Conservation (phyloP, 2,329 filamentous ascomycete genomes). For the Lizonia empirigonia region DNA sequence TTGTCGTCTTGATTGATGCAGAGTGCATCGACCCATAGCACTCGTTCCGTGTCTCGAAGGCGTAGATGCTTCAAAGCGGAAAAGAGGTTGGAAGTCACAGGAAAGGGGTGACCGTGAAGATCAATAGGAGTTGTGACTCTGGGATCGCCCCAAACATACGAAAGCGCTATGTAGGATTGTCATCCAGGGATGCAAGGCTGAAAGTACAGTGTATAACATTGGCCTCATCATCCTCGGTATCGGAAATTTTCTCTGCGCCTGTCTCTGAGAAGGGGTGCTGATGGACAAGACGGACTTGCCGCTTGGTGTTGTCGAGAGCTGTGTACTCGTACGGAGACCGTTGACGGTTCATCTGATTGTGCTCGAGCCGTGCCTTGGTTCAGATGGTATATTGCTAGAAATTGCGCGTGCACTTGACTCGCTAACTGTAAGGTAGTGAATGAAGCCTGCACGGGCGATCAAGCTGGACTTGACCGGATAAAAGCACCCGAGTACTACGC, state of each 20-base stretch:
- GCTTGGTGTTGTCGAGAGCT: background rate
- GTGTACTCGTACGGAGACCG: background rate
- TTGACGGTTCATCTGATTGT: background rate
- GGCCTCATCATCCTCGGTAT: background rate
- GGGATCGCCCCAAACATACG: conserved; percentile 24
- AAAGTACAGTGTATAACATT: background rate
- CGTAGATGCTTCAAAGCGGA: conserved; percentile 19
- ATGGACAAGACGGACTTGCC: conserved; percentile 3
- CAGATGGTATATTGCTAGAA: too few relatives aligned
- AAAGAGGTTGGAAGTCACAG: conserved; percentile 23
- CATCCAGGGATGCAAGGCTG: background rate
- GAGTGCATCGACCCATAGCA: conserved; percentile 28
- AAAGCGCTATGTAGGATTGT: conserved; percentile 8
- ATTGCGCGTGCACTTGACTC: too few relatives aligned
- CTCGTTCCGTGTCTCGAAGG: background rate
- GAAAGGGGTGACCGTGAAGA: conserved; percentile 3
- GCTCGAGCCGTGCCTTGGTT: too few relatives aligned
- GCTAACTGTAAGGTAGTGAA: too few relatives aligned
- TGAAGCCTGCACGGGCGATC: too few relatives aligned
- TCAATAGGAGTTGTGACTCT: conserved; percentile 1
- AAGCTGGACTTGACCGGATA: too few relatives aligned
- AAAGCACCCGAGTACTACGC: too few relatives aligned
- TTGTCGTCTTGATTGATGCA: conserved; percentile 28
- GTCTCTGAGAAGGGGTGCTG: background rate
- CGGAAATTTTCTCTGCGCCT: background rate